Evolutionary conservation across 129 eudicot species (phyloP).

Genomic region (Flaveria bidentis): DNA sequence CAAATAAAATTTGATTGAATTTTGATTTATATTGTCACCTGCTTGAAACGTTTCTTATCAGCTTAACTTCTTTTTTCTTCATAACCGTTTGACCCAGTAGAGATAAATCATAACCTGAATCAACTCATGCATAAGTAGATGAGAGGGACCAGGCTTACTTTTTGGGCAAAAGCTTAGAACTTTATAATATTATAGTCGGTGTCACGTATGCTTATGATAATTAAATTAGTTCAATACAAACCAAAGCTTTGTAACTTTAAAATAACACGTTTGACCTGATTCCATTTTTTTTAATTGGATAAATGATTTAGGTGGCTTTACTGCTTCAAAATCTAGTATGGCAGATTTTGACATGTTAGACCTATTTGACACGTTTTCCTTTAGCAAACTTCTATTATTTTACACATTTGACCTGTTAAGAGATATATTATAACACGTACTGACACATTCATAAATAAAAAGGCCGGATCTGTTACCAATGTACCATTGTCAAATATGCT

Average conservation of each 20-base stretch:
- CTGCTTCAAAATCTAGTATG: not conserved
- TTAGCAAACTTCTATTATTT: not conserved
- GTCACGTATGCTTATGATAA: not conserved
- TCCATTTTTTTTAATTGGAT: not conserved
- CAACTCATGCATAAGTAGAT: not conserved
- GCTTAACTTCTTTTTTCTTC: not conserved
- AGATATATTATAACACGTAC: not conserved
- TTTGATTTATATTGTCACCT: not conserved
- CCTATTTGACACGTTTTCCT: not conserved
- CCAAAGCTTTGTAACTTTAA: not conserved
- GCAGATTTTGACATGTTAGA: not conserved
- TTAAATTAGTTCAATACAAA: not conserved
- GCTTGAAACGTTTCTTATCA: not conserved
- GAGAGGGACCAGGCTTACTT: not conserved
- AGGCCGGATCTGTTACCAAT: not conserved
- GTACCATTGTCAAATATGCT: not conserved
- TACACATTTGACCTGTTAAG: not conserved
- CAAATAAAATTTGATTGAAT: constrained; percentile 17
- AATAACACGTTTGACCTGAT: not conserved
- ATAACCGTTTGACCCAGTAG: not conserved
- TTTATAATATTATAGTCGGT: not conserved
- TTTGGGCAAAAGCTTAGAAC: not conserved
- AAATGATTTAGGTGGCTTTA: not conserved
- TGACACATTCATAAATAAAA: not conserved
- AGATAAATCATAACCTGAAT: not conserved